A percentile compares a stretch with the other conserved stretches of the same genome.
Evolutionary conservation across 139 green algal species (phyloP).

Genomic region (Mesotaenium endlicherianum): DNA sequence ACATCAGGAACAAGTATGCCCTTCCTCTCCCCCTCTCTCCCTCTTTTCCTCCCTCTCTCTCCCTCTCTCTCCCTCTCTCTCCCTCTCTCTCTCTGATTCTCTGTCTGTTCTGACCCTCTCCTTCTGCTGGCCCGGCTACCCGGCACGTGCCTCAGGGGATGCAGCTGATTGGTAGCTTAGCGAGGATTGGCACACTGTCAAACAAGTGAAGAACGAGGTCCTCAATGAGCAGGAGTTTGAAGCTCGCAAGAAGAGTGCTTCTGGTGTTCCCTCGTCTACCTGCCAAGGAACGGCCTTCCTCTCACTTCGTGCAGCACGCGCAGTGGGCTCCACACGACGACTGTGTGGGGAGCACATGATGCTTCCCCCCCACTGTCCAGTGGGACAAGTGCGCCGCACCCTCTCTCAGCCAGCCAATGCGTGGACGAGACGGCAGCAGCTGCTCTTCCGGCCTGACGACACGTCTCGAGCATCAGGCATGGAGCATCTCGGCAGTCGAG

Average conservation of each 20-base stretch:
- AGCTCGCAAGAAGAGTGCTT: background rate
- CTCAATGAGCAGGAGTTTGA: background rate
- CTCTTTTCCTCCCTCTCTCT: background rate
- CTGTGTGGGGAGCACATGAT: too few species aligned
- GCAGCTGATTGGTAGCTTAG: too few species aligned
- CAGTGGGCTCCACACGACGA: too few species aligned
- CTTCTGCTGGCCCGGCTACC: background rate
- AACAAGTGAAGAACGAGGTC: background rate
- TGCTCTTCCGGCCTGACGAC: too few species aligned
- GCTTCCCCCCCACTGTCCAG: too few species aligned
- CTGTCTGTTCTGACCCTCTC: background rate
- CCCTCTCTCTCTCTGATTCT: background rate
- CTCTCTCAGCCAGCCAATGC: too few species aligned
- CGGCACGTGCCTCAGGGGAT: too few species aligned
- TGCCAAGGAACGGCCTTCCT: background rate
- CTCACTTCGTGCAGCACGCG: background rate
- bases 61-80: background rate
- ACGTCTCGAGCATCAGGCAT: too few species aligned
- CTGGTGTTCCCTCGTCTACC: background rate
- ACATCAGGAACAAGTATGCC: conserved; percentile 52
- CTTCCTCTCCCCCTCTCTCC: background rate
- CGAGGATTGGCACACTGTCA: too few species aligned
- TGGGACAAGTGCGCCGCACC: too few species aligned
- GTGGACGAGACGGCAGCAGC: too few species aligned
- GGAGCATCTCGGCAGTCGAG: too few species aligned